A percentile compares a stretch with the other conserved stretches of the same genome.
Evolutionary conservation across 208 protist genomes (phyloP).

Genomic region (Leishmania martiniquensis): DNA sequence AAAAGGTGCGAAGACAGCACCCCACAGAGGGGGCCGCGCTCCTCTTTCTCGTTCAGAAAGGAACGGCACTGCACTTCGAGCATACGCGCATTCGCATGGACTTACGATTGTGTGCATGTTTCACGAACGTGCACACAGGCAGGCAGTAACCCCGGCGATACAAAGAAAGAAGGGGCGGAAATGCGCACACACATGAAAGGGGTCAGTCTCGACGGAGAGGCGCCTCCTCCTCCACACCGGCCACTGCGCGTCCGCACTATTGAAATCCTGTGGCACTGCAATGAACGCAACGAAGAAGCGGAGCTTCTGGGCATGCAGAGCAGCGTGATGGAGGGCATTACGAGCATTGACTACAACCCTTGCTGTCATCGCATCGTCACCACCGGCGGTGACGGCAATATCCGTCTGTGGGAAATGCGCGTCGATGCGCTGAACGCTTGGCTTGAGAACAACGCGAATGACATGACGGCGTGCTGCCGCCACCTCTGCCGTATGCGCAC

Average conservation of each 20-base stretch:
- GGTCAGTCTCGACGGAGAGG: not conserved
- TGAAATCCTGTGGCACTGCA: conserved; percentile 87
- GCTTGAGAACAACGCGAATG: conserved; percentile 48
- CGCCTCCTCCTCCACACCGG: not conserved
- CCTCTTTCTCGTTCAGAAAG: not conserved
- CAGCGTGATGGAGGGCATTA: conserved; percentile 76
- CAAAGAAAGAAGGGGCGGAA: not conserved
- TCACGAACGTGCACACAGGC: not conserved
- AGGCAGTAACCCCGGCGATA: not conserved
- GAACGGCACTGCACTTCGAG: not conserved
- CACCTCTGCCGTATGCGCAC: conserved; percentile 66
- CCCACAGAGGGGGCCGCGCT: not conserved
- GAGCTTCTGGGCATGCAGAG: conserved; percentile 73
- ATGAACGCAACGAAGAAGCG: conserved; percentile 78
- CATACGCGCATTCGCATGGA: not conserved
- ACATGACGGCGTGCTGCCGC: conserved; percentile 76
- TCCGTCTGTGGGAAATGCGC: conserved; percentile 73
- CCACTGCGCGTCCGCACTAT: conserved; percentile 79
- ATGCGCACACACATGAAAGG: not conserved
- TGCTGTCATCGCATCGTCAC: conserved; percentile 68
- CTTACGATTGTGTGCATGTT: too few species aligned
- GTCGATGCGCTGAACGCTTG: conserved; percentile 51
- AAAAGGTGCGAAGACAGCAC: not conserved
- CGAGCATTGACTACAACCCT: conserved; percentile 73
- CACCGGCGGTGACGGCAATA: conserved; percentile 78